phyloP scores from a whole-genome alignment of 129 eudicot genomes.

The Centrapalus pauciflorus region DNA sequence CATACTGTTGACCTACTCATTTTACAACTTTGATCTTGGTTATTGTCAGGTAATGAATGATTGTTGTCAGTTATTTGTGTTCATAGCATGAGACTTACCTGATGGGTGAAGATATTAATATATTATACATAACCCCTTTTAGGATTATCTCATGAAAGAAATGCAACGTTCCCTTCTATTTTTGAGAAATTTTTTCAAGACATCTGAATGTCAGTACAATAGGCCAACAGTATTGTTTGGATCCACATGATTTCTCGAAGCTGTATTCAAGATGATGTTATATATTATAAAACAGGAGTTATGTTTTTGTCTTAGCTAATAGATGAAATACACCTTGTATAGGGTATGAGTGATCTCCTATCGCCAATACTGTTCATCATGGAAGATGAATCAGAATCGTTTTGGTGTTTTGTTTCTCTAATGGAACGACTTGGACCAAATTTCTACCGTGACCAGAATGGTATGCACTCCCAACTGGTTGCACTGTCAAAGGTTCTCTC shows the following conservation, averaged over 20 bases:
- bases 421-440: slow-evolving; percentile 90
- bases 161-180: no score
- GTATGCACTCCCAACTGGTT: slow-evolving; percentile 81
- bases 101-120: neutral
- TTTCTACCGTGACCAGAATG: slow-evolving; percentile 79
- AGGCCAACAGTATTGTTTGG: no score
- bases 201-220: no score
- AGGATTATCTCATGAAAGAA: neutral
- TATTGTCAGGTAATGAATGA: slow-evolving; percentile 70
- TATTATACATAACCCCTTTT: neutral
- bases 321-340: neutral
- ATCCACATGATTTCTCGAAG: neutral
- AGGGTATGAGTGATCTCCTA: slow-evolving; percentile 86
- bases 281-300: neutral
- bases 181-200: no score
- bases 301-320: slow-evolving; percentile 1
- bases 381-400: slow-evolving; percentile 65
- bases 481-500: slow-evolving; percentile 65
- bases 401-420: slow-evolving; percentile 76
- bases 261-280: neutral
- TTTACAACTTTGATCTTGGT: slow-evolving; percentile 88
- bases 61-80: neutral
- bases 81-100: neutral
- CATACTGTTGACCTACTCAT: slow-evolving; percentile 75
- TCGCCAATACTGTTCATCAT: slow-evolving; percentile 65